Conservation (phyloP, 2,329 filamentous ascomycete genomes). For the Pseudohalonectria lignicola region DNA sequence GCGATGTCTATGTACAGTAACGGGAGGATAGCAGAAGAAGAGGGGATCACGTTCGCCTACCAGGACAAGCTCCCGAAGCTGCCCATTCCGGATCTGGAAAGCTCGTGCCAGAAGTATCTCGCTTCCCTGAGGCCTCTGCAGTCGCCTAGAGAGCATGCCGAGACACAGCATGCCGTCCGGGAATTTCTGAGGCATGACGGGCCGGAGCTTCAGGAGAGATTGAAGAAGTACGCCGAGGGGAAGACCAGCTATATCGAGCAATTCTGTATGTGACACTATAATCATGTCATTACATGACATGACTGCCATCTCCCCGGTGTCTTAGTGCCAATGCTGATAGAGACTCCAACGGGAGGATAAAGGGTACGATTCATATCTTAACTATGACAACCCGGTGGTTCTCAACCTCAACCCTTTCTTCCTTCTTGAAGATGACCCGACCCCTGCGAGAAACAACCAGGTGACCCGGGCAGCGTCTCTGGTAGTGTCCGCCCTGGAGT, state of each 20-base stretch:
- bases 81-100: slow-evolving; percentile 80
- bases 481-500: slow-evolving; percentile 79
- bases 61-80: slow-evolving; percentile 86
- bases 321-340: slow-evolving; percentile 11
- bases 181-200: slow-evolving; percentile 79
- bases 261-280: slow-evolving; percentile 92
- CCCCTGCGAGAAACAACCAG: slow-evolving; percentile 90
- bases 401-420: slow-evolving; percentile 98
- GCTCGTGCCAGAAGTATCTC: slow-evolving; percentile 69
- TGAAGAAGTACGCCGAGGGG: slow-evolving; percentile 81
- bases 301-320: neutral
- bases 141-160: slow-evolving; percentile 65
- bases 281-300: neutral
- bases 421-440: slow-evolving; percentile 92
- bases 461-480: slow-evolving; percentile 89
- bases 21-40: slow-evolving; percentile 41
- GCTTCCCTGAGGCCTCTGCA: slow-evolving; percentile 73
- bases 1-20: slow-evolving; percentile 41
- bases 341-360: too few relatives aligned
- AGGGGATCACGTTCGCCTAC: slow-evolving; percentile 75
- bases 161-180: slow-evolving; percentile 67
- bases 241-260: slow-evolving; percentile 98
- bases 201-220: slow-evolving; percentile 72
- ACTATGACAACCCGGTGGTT: slow-evolving; percentile 95
- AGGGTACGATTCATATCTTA: slow-evolving; percentile 99